Percentiles rank a stretch among this genome's conserved stretches.
Conservation (phyloP, 2,329 filamentous ascomycete genomes). For the Dactylellina leptospora region DNA sequence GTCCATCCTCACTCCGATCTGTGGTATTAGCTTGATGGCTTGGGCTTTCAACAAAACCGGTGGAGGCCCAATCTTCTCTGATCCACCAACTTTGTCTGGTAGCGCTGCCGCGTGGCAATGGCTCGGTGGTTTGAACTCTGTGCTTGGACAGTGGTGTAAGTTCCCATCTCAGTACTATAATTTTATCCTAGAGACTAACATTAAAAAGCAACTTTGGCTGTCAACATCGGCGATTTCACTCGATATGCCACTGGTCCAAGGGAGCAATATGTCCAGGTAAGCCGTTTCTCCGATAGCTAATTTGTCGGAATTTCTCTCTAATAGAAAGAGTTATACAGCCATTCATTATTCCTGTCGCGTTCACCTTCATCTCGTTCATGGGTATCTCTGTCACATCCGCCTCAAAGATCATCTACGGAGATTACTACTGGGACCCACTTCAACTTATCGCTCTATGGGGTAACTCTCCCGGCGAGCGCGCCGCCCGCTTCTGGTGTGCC, state of each 20-base stretch:
- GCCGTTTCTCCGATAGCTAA: background rate
- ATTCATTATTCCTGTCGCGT: conserved; percentile 64
- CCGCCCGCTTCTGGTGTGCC: conserved; percentile 65
- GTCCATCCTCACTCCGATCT: conserved; percentile 66
- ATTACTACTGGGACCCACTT: conserved; percentile 65
- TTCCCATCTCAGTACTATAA: conserved; percentile 65
- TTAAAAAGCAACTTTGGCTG: conserved; percentile 62
- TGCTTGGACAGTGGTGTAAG: conserved; percentile 61
- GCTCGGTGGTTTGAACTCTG: conserved; percentile 56
- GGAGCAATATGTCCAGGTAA: conserved; percentile 59
- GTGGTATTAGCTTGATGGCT: conserved; percentile 70
- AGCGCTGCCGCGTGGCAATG: conserved; percentile 58
- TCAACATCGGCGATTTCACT: conserved; percentile 68
- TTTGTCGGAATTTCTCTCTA: background rate
- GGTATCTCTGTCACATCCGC: conserved; percentile 70
- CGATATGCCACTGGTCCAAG: conserved; percentile 60
- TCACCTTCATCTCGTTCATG: conserved; percentile 64
- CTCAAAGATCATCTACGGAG: conserved; percentile 65
- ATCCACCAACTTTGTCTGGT: conserved; percentile 62
- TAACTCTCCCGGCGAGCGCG: conserved; percentile 60
- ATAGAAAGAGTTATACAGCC: conserved; percentile 58
- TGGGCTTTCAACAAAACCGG: conserved; percentile 70
- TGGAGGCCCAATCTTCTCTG: conserved; percentile 64
- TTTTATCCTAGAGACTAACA: conserved; percentile 64
- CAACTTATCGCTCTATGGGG: conserved; percentile 63